Evolutionary conservation across 805 yeast species (phyloP).

Genomic region (Candida verbasci): DNA sequence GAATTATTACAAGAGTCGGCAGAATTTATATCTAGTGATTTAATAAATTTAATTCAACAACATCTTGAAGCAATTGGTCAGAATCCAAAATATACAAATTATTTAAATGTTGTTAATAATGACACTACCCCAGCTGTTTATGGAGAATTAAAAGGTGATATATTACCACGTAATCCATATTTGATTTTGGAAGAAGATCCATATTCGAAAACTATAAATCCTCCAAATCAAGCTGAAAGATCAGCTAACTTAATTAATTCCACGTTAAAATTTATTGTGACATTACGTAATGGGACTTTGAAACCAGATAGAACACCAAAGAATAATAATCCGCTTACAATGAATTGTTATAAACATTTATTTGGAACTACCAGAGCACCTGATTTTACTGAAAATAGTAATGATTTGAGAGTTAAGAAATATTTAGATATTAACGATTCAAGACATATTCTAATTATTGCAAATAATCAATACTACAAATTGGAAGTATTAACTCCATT

Average conservation of each 20-base stretch:
- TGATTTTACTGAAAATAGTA: slow-evolving; percentile 16
- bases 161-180: slow-evolving; percentile 75
- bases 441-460: slow-evolving; percentile 46
- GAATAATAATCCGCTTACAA: slow-evolving; percentile 50
- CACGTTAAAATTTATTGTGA: slow-evolving; percentile 59
- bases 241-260: slow-evolving; percentile 66
- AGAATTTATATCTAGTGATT: slow-evolving; percentile 40
- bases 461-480: slow-evolving; percentile 47
- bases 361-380: slow-evolving; percentile 66
- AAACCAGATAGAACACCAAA: slow-evolving; percentile 56
- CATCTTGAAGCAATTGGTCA: slow-evolving; percentile 48
- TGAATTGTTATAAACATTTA: slow-evolving; percentile 62
- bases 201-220: slow-evolving; percentile 45
- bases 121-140: slow-evolving; percentile 53
- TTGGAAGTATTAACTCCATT: slow-evolving; percentile 44
- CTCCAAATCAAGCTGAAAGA: slow-evolving; percentile 63
- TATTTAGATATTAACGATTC: slow-evolving; percentile 29
- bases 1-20: slow-evolving; percentile 41
- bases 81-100: slow-evolving; percentile 38
- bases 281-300: slow-evolving; percentile 50
- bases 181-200: slow-evolving; percentile 74
- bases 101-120: slow-evolving; percentile 51
- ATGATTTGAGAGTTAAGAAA: slow-evolving; percentile 37
- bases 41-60: slow-evolving; percentile 45
- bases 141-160: slow-evolving; percentile 61